Conservation (phyloP, 2,329 filamentous ascomycete species). For the Arthroderma sp. region DNA sequence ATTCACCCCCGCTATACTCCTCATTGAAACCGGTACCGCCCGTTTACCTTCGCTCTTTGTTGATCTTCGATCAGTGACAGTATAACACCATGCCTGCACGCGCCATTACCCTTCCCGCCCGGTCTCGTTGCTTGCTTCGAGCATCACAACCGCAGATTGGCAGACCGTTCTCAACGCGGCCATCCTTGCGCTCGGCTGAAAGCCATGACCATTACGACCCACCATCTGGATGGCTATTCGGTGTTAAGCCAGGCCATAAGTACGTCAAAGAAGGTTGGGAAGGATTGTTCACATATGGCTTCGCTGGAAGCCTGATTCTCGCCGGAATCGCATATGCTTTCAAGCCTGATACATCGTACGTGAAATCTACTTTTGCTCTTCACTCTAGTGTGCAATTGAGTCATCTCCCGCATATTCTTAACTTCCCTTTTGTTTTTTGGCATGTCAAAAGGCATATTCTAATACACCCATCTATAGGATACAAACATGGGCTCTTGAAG, state of each 20-base stretch:
- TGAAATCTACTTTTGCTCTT: conserved; percentile 19
- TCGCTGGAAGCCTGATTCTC: conserved; percentile 62
- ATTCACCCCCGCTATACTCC: no score
- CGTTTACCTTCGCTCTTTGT: no score
- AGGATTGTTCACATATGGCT: conserved; percentile 68
- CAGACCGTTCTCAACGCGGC: conserved; percentile 27
- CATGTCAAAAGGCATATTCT: neutral
- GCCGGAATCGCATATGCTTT: conserved; percentile 76
- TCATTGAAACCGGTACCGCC: no score
- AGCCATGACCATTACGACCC: conserved; percentile 75
- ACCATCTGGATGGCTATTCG: conserved; percentile 83
- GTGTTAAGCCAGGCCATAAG: conserved; percentile 89
- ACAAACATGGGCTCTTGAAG: conserved; percentile 98
- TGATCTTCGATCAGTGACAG: no score
- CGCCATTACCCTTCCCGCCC: conserved; percentile 25
- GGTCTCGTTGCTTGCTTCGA: conserved; percentile 27
- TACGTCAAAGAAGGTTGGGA: conserved; percentile 96
- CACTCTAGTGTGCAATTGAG: neutral
- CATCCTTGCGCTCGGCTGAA: conserved; percentile 28
- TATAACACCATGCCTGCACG: conserved; percentile 24
- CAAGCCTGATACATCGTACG: conserved; percentile 97
- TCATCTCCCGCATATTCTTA: neutral
- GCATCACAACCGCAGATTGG: conserved; percentile 16
- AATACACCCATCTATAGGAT: conserved; percentile 48
- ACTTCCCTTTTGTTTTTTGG: neutral